phyloP scores from a whole-genome alignment of 257 asterid genomes.

The Nicotiana noctiflora region DNA sequence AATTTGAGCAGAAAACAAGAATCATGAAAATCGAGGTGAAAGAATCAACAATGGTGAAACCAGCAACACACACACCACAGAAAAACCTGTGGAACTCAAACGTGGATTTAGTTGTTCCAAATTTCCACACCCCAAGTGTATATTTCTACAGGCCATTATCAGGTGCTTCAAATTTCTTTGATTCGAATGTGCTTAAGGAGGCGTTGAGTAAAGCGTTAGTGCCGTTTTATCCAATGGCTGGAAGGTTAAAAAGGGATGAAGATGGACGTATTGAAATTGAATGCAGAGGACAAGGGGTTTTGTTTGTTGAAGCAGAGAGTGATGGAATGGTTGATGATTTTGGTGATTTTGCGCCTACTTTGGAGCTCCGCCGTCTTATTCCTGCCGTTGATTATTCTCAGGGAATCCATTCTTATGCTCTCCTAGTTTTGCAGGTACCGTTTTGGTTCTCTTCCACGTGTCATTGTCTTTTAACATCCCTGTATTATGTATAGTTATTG shows the following conservation, averaged over 20 bases:
- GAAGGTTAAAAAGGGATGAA: constrained; percentile 38
- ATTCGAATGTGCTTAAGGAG: constrained; percentile 9
- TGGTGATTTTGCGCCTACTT: constrained; percentile 46
- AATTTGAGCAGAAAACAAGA: background rate
- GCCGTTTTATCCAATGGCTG: constrained; percentile 50
- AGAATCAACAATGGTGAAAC: constrained; percentile 45
- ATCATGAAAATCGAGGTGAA: constrained; percentile 1
- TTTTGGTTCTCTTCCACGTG: background rate
- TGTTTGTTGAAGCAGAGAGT: constrained; percentile 42
- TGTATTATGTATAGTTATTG: too few relatives aligned
- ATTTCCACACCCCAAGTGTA: constrained; percentile 49
- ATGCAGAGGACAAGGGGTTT: constrained; percentile 44
- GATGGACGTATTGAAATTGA: constrained; percentile 58
- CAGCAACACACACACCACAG: constrained; percentile 45
- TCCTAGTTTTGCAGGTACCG: constrained; percentile 64
- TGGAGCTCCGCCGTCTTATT: constrained; percentile 31
- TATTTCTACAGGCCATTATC: constrained; percentile 34
- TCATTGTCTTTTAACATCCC: too few relatives aligned
- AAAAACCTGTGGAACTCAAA: constrained; percentile 32
- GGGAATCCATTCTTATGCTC: constrained; percentile 49
- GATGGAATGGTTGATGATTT: constrained; percentile 39
- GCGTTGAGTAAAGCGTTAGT: constrained; percentile 43
- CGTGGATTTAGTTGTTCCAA: constrained; percentile 46
- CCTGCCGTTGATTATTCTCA: constrained; percentile 45
- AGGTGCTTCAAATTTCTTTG: constrained; percentile 11